Base-by-base conservation (phyloP, 2,329 filamentous ascomycete genomes). In the Fusarium udum region DNA sequence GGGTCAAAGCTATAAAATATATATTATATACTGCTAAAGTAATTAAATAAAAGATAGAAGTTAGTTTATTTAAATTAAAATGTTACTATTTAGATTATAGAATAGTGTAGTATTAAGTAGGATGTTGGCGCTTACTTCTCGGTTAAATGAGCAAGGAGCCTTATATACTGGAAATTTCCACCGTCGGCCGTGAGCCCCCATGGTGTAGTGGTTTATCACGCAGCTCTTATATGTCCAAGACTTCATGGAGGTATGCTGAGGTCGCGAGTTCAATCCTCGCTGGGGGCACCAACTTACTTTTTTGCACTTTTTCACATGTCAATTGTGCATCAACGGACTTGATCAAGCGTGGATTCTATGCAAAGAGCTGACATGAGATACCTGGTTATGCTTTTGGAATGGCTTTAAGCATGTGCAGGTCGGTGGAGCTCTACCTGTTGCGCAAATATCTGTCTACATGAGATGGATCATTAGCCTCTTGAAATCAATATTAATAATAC, bases 191-290 rank as follows among this genome's bases (percentile, higher is more conserved):
- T 70, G 45, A 71, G 68, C 68, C 67, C 68, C 67, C 51, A 71
- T 71, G 68, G 68, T 71, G 68, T 71, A 71, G 68, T 71, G 68
- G 68, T 71, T 71, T 71, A 71, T 71, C 68, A 71, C 68, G 68
- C 68, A 71, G 68, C 68, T 71, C 68, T 71, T 71, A 71, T 71
- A 71, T 71, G 62, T 71, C 68, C 68, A 71, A 42, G 28, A 71
- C 42, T 70, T 36, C 24, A 53, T 71, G 68, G 68, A 71, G 68
- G 62, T 71, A 71, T 71, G 68, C 68, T 71, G 68, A 71, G 68
- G 68, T 71, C 69, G 69, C 69, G 69, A 71, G 69, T 71, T 71
- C 69, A 71, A 71, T 71, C 68, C 68, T 71, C 68, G 68, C 68
- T 71, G 51, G 68, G 68, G 67, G 68, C 68, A 71, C 67, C 68